phyloP scores from a whole-genome alignment of 2,329 filamentous ascomycete species.

The Leptographium lundbergii region DNA sequence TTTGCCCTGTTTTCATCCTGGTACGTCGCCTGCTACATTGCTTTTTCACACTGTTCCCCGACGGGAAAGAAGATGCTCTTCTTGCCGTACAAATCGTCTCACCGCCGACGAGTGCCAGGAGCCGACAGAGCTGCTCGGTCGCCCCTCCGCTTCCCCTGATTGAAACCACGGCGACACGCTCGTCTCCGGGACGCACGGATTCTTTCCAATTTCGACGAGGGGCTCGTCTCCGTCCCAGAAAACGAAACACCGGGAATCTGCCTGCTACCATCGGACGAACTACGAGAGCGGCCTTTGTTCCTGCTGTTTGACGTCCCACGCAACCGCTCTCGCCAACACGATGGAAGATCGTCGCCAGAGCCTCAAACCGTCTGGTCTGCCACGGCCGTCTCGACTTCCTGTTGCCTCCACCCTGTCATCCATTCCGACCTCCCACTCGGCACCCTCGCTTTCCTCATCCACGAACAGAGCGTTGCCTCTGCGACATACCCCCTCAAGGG shows the following conservation, averaged over 20 bases:
- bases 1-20: background rate
- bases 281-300: background rate
- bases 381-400: slow-evolving; percentile 1
- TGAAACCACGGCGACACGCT: background rate
- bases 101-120: background rate
- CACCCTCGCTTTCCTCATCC: background rate
- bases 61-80: background rate
- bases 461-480: background rate
- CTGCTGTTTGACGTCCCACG: background rate
- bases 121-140: background rate
- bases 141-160: background rate
- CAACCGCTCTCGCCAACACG: background rate
- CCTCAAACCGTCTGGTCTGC: background rate
- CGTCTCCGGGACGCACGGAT: background rate
- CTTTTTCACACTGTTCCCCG: background rate
- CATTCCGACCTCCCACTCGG: background rate
- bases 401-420: background rate
- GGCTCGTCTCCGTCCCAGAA: background rate
- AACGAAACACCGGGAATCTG: background rate
- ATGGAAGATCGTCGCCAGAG: slow-evolving; percentile 2
- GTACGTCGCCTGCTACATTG: background rate
- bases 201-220: background rate
- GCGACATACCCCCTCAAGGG: background rate
- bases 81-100: background rate
- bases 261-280: background rate